These are phyloP conservation scores for Hansenula lynferdii DNA, from an alignment of 1,139 yeast genomes.

Conservation along the genomic window DNA sequence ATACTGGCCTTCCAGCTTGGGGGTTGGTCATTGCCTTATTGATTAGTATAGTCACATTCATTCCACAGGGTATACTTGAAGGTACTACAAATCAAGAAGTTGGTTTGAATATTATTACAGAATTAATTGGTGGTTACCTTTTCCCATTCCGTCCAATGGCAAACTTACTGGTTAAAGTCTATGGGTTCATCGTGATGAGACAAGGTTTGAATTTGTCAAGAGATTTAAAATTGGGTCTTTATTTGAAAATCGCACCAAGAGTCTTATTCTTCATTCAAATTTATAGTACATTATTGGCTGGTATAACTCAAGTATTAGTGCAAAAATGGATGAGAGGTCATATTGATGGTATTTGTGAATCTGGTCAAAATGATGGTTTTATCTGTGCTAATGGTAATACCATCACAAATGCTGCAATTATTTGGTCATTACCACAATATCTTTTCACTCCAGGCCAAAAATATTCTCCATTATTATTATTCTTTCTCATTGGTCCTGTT, in stretches of 20 bases:
- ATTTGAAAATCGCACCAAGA: conserved; percentile 48
- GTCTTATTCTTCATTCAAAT: conserved; percentile 41
- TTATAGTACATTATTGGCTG: conserved; percentile 36
- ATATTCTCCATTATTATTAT: conserved; percentile 33
- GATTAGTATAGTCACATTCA: conserved; percentile 29
- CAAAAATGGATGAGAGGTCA: conserved; percentile 27
- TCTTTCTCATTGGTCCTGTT: conserved; percentile 33
- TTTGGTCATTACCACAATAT: conserved; percentile 45
- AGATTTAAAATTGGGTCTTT: conserved; percentile 51
- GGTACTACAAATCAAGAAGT: conserved; percentile 37
- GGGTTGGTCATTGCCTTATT: conserved; percentile 31
- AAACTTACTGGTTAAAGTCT: conserved; percentile 30
- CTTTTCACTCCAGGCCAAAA: conserved; percentile 38
- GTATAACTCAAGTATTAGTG: conserved; percentile 35
- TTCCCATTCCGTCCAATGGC: conserved; percentile 33
- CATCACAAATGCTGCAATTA: conserved; percentile 41
- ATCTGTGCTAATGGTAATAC: conserved; percentile 35
- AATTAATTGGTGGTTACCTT: conserved; percentile 32
- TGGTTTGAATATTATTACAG: conserved; percentile 35
- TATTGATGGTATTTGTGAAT: conserved; percentile 37
- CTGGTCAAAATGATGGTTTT: conserved; percentile 34
- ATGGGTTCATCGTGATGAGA: conserved; percentile 44
- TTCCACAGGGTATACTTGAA: conserved; percentile 35
- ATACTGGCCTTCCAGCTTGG: conserved; percentile 33
- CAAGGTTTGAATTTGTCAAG: conserved; percentile 51